Evolutionary conservation across 164 flowering plant species (phyloP), one percentile per base, ranked within the genome.

Genomic region (Vitis labrusca): DNA sequence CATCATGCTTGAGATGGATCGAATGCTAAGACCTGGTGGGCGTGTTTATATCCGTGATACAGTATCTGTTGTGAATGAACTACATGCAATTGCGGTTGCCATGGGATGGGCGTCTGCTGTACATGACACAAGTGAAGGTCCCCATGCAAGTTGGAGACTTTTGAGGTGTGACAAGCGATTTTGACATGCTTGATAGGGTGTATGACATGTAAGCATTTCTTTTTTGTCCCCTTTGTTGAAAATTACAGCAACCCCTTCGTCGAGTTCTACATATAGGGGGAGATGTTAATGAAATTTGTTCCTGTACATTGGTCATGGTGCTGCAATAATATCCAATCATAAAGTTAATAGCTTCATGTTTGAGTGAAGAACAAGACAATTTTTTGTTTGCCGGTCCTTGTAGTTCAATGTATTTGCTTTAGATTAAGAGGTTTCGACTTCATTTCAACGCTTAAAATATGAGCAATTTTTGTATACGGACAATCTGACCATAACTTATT

Each of bases 1-100:
- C 59, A 88, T 92, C 69, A 76, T 92, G 91, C 87, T 92, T 7
- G 96, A 92, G 82, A 90, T 92, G 91, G 96, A 92, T 72, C 78
- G 96, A 30, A 90, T 92, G 13, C 82, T 92, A 14, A 84, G 97
- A 73, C 96, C 91, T 16, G 86, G 88, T 54, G 97, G 96, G 23
- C 85, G 74, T 48, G 92, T 80, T 23, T 90, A 90, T 74, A 88
- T 90, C 32, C 87, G 81, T 8, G 95, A 92, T 73, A 61, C 81
- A 0, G 52, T 73, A 37, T 65, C 79, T 37, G 73, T 87, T 23
- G 83, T 89, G 50, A 72, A 61, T 67, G 85, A 92, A 66, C 76
- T 88, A 60, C 54, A 74, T 61, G 85, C 73, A 64, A 74, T 88
- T 57, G 87, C 86, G 15, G 69, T 27, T 6, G 91, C 95, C 23